phyloP scores from a whole-genome alignment of 495 filamentous ascomycete species.

The Aspergillus biplanus region DNA sequence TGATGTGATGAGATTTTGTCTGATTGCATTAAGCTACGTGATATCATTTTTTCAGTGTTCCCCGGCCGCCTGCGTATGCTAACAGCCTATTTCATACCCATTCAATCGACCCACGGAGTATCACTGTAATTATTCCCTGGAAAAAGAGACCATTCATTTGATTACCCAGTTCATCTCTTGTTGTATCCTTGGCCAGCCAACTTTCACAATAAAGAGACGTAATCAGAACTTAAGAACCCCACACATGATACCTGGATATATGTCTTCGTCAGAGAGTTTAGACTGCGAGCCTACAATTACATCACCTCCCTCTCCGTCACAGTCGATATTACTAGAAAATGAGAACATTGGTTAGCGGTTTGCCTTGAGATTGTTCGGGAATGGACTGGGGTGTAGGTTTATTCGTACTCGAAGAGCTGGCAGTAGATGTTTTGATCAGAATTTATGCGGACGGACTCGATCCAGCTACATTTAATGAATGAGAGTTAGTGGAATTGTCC shows the following conservation, averaged over 20 bases:
- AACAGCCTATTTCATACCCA: too few species aligned
- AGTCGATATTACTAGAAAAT: background rate
- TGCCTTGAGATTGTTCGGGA: background rate
- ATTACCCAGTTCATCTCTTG: too few species aligned
- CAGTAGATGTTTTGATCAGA: background rate
- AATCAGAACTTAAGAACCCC: background rate
- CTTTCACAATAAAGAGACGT: too few species aligned
- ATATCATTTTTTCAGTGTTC: too few species aligned
- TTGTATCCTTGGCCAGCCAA: too few species aligned
- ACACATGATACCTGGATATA: conserved; percentile 7
- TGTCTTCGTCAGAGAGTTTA: background rate
- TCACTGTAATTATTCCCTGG: too few species aligned
- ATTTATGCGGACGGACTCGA: background rate
- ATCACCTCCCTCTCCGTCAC: conserved; percentile 3
- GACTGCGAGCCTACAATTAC: background rate
- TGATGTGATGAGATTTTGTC: too few species aligned
- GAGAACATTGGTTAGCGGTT: background rate
- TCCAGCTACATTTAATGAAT: background rate
- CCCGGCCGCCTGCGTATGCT: too few species aligned
- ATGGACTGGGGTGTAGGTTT: background rate
- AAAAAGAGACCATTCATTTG: too few species aligned
- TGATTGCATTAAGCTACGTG: too few species aligned
- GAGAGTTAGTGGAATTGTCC: background rate
- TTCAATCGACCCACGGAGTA: too few species aligned
- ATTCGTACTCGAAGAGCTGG: conserved; percentile 5